Percentiles rank a stretch among this genome's conserved stretches.
These are phyloP conservation scores for Conticribra guillardii DNA, from an alignment of 108 stramenopile genomes.

Conservation along the genomic window DNA sequence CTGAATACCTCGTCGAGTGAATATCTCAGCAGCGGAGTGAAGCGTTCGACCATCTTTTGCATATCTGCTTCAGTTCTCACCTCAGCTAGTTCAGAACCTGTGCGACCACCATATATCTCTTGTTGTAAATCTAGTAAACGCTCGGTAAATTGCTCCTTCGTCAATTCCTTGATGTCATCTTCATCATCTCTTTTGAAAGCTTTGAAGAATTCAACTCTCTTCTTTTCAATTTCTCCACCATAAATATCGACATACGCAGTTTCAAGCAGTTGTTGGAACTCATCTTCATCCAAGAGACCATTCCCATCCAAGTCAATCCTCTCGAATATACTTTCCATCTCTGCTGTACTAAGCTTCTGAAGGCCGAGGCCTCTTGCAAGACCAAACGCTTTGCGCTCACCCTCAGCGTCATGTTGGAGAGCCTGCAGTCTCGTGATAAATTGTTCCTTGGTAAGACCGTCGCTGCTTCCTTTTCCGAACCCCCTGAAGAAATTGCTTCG, in stretches of 20 bases:
- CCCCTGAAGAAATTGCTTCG: slow-evolving; percentile 46
- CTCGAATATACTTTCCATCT: slow-evolving; percentile 39
- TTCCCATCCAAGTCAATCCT: slow-evolving; percentile 37
- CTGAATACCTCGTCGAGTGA: slow-evolving; percentile 34
- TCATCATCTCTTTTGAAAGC: slow-evolving; percentile 21
- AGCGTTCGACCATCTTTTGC: slow-evolving; percentile 31
- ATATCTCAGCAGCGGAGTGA: slow-evolving; percentile 31
- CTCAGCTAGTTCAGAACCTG: slow-evolving; percentile 44
- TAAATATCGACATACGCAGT: slow-evolving; percentile 30
- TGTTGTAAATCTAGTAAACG: slow-evolving; percentile 45
- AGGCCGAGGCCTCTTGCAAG: slow-evolving; percentile 40
- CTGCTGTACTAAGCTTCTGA: slow-evolving; percentile 7
- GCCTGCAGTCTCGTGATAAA: slow-evolving; percentile 32
- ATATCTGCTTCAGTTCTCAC: slow-evolving; percentile 46
- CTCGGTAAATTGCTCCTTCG: slow-evolving; percentile 48
- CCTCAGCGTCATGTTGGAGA: slow-evolving; percentile 39
- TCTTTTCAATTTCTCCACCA: slow-evolving; percentile 37
- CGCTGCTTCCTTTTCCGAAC: slow-evolving; percentile 22
- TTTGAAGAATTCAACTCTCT: slow-evolving; percentile 45
- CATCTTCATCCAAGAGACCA: slow-evolving; percentile 38
- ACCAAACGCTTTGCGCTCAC: slow-evolving; percentile 44
- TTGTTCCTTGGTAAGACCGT: slow-evolving; percentile 39
- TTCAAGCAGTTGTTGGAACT: slow-evolving; percentile 42
- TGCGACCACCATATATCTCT: slow-evolving; percentile 40
- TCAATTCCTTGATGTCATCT: slow-evolving; percentile 21